Evolutionary conservation across 208 protist genomes (phyloP), one percentile per base, ranked within the genome.

Genomic region (Entamoeba invadens): DNA sequence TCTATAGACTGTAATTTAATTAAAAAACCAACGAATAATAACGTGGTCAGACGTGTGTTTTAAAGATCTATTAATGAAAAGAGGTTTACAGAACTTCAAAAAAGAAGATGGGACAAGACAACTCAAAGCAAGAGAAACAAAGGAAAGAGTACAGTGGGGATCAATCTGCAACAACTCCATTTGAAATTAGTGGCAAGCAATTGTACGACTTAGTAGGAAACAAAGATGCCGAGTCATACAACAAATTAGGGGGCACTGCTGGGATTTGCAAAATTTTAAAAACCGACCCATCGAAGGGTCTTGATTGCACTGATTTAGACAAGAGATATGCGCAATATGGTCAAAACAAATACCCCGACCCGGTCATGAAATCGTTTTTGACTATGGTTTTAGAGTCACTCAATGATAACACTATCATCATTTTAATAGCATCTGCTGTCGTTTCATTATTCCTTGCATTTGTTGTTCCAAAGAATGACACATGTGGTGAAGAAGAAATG

Each of bases 361-460:
- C 57, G 3, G 4, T 77, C 38, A 77, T 77, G 25, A 2, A 42
- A 3, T n/a, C 57, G 38, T 77, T 77, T 77, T 77, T 1, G 57
- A 77, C 25, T 42, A 77, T 98, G 44, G 96, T 97, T 8, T 95
- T 95, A 94, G 97, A 98, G 57, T 96, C 97, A 31, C 95, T 98
- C 1, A 95, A 98, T 93, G 98, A 98, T 91, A 94, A 95, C 38
- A 98, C 98, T 94, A 93, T 99, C 91, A 97, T 98, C 25, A 97
- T 99, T 46, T 96, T 99, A 35, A 97, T 97, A 3, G 95, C 97
- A 68, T 96, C 97, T 46, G 97, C 98, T 0, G 94, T 98, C 25
- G 94, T 99, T 44, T 98, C 97, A 8, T 96, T 98, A 12, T 91
- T 97, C 91, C 95, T 98, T 44, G 97, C 96, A 45, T 92, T 98